Evolutionary conservation across 2,329 filamentous ascomycete species (phyloP), one percentile per base, ranked within the genome.

Genomic region (Fusarium sp.): DNA sequence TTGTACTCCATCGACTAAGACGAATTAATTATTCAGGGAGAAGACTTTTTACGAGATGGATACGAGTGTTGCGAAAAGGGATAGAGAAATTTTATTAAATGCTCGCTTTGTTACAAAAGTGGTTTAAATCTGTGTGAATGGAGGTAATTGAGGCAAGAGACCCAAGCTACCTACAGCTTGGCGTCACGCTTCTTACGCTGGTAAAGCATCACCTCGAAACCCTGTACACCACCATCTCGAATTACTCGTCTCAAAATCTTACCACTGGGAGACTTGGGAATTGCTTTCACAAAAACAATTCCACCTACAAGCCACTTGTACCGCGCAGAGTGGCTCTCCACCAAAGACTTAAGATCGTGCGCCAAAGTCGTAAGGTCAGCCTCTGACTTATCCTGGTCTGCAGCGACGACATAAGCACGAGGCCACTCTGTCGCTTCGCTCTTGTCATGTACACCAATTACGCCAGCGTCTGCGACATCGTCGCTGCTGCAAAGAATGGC

Each of bases 261-360:
- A 2, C 84, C 84, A 45, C 82, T 84, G 4, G 88, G 86, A 63
- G 91, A 92, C 81, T 92, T 93, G n/a, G 92, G 91, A 32, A 94
- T 89, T 14, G 82, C 81, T 34, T 91, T 86, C 6, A 92, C 82
- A 75, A 93, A 92, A 13, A 85, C 80, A n/a, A 94, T 86, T 2
- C 92, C 92, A 0, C 91, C 92, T 7, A 88, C 89, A 65, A 93
- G 82, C 76, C 88, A 86, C 80, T 94, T 94, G 75, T 90, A 87
- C 64, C 80, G 83, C 1, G 88, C 86, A 28, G 91, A 87, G 49
- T 86, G 85, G 74, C 84, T 82, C 51, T 88, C 86, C 55, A 92
- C 85, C 77, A 88, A 87, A 20, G 77, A 76, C 72, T 86, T 84
- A 49, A 93, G 86, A 18, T 87, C 84, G 32, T 83, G 77, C 3